These are phyloP conservation scores for Xylaria longipes DNA, from an alignment of 495 filamentous ascomycete species.

Conservation along the genomic window DNA sequence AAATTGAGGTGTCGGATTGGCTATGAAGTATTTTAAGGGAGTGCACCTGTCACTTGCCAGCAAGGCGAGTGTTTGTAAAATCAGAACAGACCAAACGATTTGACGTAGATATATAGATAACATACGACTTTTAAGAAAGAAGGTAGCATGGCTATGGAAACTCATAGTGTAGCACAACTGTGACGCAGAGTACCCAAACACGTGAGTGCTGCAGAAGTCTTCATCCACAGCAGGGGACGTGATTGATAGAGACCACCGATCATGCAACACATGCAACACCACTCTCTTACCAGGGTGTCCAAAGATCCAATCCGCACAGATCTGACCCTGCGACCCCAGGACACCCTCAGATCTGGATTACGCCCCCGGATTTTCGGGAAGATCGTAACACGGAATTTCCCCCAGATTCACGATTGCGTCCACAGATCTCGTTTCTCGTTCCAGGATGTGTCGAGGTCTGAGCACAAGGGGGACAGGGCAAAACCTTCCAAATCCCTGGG, in stretches of 20 bases:
- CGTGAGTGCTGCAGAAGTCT: neutral
- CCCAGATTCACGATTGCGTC: neutral
- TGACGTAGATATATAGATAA: neutral
- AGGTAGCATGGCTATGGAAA: neutral
- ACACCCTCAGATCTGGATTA: neutral
- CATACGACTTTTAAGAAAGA: neutral
- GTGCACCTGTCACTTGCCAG: neutral
- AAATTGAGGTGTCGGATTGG: neutral
- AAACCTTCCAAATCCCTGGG: slow-evolving; percentile 1
- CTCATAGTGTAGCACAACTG: neutral
- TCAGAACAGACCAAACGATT: neutral
- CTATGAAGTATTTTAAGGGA: neutral
- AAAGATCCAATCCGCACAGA: neutral
- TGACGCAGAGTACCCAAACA: neutral
- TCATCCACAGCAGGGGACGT: neutral
- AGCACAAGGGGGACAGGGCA: neutral
- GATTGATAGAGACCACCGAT: neutral
- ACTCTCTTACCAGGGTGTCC: neutral
- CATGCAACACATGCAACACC: slow-evolving; percentile 17
- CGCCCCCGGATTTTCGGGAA: slow-evolving; percentile 3
- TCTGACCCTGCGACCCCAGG: neutral
- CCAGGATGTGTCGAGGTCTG: neutral
- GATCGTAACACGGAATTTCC: neutral
- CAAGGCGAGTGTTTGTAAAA: neutral
- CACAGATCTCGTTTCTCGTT: neutral